These are phyloP conservation scores for Rhodotorula babjevae DNA, from an alignment of 768 basidiomycete species.

Conservation along the genomic window DNA sequence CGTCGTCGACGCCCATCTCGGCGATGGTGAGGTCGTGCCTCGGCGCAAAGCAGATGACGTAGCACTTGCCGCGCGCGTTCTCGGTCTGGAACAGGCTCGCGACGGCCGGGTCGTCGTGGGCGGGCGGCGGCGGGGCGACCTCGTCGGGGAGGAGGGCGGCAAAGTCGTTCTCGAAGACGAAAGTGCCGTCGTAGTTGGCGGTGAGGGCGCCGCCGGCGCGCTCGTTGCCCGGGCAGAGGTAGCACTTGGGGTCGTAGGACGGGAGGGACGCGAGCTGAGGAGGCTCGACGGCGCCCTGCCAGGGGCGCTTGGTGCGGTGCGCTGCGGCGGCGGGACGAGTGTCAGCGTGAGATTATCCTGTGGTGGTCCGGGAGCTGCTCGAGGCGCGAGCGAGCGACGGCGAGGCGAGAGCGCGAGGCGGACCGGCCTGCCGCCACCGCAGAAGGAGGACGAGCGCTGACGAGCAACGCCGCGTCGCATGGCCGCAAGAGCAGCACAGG, in stretches of 20 bases:
- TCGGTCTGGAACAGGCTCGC: constrained; percentile 49
- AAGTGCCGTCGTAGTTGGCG: constrained; percentile 62
- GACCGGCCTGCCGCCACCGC: too few relatives aligned
- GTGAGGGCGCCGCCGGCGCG: constrained; percentile 69
- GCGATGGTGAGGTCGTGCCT: constrained; percentile 80
- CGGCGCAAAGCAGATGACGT: constrained; percentile 81
- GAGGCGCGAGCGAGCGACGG: too few relatives aligned
- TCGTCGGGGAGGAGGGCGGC: constrained; percentile 38
- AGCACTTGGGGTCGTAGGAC: constrained; percentile 54
- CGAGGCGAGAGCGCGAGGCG: too few relatives aligned
- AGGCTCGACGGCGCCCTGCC: constrained; percentile 79
- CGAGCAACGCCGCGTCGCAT: too few relatives aligned
- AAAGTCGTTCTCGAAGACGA: constrained; percentile 48
- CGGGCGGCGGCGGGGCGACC: constrained; percentile 20
- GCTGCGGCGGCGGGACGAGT: constrained; percentile 44
- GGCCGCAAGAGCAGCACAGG: too few relatives aligned
- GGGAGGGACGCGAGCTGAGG: constrained; percentile 51
- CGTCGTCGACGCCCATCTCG: constrained; percentile 57
- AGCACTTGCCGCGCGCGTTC: constrained; percentile 76
- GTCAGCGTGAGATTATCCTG: neutral
- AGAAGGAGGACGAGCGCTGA: too few relatives aligned
- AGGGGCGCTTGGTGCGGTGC: constrained; percentile 83
- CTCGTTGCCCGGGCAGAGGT: constrained; percentile 79
- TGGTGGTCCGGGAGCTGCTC: neutral
- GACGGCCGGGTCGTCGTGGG: constrained; percentile 3